Conservation (phyloP, 2,329 filamentous ascomycete species). For the Macrophomina tecta region DNA sequence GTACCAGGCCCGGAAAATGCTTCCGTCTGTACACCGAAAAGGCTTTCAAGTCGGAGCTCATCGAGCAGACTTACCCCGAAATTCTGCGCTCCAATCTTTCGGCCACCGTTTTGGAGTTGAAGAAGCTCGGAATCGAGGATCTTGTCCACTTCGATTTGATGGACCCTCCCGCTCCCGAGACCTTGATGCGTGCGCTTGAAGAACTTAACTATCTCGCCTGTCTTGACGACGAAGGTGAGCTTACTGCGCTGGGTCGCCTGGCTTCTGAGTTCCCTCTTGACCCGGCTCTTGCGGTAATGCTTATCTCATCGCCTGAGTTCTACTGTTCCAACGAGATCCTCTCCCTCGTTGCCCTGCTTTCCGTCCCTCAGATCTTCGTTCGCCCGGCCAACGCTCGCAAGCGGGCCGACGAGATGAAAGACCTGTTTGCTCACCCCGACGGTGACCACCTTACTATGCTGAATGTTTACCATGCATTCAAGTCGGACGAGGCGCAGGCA, state of each 20-base stretch:
- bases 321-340: constrained; percentile 99
- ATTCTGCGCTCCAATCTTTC: constrained; percentile 93
- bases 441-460: constrained; percentile 96
- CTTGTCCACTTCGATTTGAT: constrained; percentile 98
- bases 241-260: constrained; percentile 82
- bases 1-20: constrained; percentile 97
- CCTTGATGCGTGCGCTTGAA: constrained; percentile 95
- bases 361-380: constrained; percentile 91
- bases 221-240: constrained; percentile 92
- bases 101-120: constrained; percentile 93
- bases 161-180: constrained; percentile 97
- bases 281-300: constrained; percentile 92
- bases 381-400: constrained; percentile 85
- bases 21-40: constrained; percentile 95
- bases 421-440: constrained; percentile 87
- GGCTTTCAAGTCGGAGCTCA: constrained; percentile 97
- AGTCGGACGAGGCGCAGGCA: constrained; percentile 70
- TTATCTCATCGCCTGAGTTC: constrained; percentile 96
- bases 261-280: constrained; percentile 97
- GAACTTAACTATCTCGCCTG: constrained; percentile 98
- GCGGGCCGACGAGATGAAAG: constrained; percentile 97
- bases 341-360: constrained; percentile 90
- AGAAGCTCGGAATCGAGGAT: constrained; percentile 95
- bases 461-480: constrained; percentile 98
- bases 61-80: constrained; percentile 96